Base-by-base conservation (phyloP, 2,329 filamentous ascomycete species). In the Fonsecaea nubica region DNA sequence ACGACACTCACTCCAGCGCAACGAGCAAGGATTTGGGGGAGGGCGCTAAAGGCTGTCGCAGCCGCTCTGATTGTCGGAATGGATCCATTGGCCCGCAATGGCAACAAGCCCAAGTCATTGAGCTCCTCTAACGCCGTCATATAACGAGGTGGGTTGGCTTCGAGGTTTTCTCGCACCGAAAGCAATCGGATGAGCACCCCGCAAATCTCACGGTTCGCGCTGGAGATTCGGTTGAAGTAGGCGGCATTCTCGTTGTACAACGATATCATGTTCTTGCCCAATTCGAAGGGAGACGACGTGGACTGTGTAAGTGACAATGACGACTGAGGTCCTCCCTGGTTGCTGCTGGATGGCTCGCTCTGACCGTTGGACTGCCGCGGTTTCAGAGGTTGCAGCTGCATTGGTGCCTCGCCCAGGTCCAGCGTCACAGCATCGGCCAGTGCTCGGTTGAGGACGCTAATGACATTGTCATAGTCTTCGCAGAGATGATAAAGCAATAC, bases 401-500 rank as follows among this genome's bases (percentile, higher is more conserved):
- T 84, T 18, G 90, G 88, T 65, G 92, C 89, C 73, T 95, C 90
- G 61, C 92, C 93, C 73, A 97, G 86, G 74, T 96, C 93, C 10
- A 94, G 85, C 12, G 92, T 90, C 66, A 98, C 89, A 53, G 92
- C 92, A 78, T 98, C 93, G 63, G 93, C 96, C 40, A 99, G 84
- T 3, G 93, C 90, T 45, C 93, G 90, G 79, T 93, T 97, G 75
- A 98, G 87, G 71, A 98, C 94, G 32, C 87, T 83, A 52, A 97
- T 88, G n/a, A 98, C 96, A 62, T 89, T 93, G 77, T 99, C 93
- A 77, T 96, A 98, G 77, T 99, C 93, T 74, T 92, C 92, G 0
- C 95, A 94, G 52, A 99, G 84, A 77, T 99, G 94, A 78, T 96
- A 98, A 59, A 99, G 84, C 58, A 99, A 85, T 13, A 98, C 94